These are phyloP conservation scores for Hygrocybe punicea DNA, from an alignment of 768 basidiomycete species.

Conservation along the genomic window DNA sequence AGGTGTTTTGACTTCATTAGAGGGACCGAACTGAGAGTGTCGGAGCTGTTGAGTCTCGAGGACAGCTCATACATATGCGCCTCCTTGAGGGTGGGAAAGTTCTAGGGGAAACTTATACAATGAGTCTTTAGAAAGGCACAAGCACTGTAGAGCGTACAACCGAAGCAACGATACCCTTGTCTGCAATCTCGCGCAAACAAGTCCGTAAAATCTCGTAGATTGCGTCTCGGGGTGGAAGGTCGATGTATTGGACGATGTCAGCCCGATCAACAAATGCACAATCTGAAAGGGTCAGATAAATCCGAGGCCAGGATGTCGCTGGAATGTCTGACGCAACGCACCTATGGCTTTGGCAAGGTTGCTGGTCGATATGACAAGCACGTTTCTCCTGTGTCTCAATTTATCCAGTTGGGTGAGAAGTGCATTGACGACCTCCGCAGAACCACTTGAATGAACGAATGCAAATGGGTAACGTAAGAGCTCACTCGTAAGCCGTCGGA, in stretches of 20 bases:
- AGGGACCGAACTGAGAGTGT: conserved; percentile 25
- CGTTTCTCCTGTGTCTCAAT: conserved; percentile 88
- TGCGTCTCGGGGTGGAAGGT: conserved; percentile 85
- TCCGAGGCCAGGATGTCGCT: neutral
- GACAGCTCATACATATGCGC: conserved; percentile 55
- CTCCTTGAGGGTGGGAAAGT: conserved; percentile 58
- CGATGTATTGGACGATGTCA: conserved; percentile 93
- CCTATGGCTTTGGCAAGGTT: conserved; percentile 95
- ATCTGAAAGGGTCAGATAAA: conserved; percentile 46
- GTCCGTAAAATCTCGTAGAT: conserved; percentile 88
- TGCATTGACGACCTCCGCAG: conserved; percentile 84
- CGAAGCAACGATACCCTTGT: conserved; percentile 62
- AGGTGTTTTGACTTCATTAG: conserved; percentile 52
- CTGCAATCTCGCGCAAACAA: conserved; percentile 77
- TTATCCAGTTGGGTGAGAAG: conserved; percentile 96
- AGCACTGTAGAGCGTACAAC: conserved; percentile 45
- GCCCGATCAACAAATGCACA: conserved; percentile 95
- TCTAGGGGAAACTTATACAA: conserved; percentile 35
- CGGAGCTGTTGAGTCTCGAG: conserved; percentile 23
- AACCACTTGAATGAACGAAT: neutral
- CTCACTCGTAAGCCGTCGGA: conserved; percentile 84
- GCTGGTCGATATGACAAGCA: conserved; percentile 93
- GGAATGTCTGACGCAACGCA: conserved; percentile 30
- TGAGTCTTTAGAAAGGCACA: neutral
- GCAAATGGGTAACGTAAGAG: neutral